Percentiles rank a stretch among this genome's conserved stretches.
These are phyloP conservation scores for Prunus kanzakura DNA, from an alignment of 306 rosid species.

Conservation along the genomic window DNA sequence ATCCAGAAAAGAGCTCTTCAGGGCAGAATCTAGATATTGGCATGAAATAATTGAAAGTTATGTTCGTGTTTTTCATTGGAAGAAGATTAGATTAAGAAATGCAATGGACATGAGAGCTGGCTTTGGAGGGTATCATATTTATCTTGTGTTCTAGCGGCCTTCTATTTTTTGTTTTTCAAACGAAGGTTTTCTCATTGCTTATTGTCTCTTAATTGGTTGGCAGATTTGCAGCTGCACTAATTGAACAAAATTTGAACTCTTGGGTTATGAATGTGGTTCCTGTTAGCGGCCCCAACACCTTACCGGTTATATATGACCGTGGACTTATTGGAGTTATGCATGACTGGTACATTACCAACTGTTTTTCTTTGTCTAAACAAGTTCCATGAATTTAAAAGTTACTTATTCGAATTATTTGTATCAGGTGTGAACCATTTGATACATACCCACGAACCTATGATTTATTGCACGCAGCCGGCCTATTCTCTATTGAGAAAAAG, in stretches of 20 bases:
- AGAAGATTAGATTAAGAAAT: constrained; percentile 68
- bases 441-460: constrained; percentile 97
- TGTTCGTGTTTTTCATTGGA: constrained; percentile 65
- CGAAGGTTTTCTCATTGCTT: constrained; percentile 9
- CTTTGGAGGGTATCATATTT: constrained; percentile 81
- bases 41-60: constrained; percentile 59
- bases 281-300: constrained; percentile 86
- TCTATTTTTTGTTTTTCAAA: not conserved
- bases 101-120: constrained; percentile 98
- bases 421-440: constrained; percentile 97
- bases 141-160: constrained; percentile 5
- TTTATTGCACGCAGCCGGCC: constrained; percentile 79
- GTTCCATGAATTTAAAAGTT: not conserved
- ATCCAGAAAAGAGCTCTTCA: constrained; percentile 87
- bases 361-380: not conserved
- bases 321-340: constrained; percentile 93
- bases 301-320: constrained; percentile 90
- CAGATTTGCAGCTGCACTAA: constrained; percentile 90
- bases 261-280: constrained; percentile 99
- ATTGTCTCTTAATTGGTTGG: constrained; percentile 29
- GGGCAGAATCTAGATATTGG: constrained; percentile 82
- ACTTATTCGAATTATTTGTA: constrained; percentile 8
- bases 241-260: constrained; percentile 48
- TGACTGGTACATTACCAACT: constrained; percentile 66
- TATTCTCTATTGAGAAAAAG: constrained; percentile 75